These are phyloP conservation scores for Aspergillus brasiliensis DNA, from an alignment of 2,329 filamentous ascomycete genomes.

Conservation along the genomic window DNA sequence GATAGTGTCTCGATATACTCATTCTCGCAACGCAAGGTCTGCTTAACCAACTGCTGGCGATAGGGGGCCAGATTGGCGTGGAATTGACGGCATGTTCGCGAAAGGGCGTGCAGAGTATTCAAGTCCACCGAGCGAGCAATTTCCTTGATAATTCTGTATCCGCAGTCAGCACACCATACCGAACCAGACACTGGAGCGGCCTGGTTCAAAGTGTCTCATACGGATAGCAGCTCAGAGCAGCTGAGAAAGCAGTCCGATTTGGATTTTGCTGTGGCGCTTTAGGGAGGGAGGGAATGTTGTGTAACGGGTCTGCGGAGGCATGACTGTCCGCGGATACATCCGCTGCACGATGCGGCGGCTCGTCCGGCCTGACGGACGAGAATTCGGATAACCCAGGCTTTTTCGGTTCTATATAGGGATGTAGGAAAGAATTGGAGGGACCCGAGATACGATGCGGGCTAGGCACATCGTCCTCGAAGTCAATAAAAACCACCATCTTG, in stretches of 20 bases:
- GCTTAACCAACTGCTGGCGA: slow-evolving; percentile 69
- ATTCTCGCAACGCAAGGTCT: slow-evolving; percentile 78
- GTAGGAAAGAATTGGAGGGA: slow-evolving; percentile 17
- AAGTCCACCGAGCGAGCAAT: slow-evolving; percentile 80
- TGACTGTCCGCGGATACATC: slow-evolving; percentile 15
- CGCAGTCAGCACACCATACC: slow-evolving; percentile 19
- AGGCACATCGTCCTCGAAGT: slow-evolving; percentile 45
- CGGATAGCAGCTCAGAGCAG: slow-evolving; percentile 53
- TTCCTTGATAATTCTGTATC: slow-evolving; percentile 70
- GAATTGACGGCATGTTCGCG: slow-evolving; percentile 78
- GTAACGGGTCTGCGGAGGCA: slow-evolving; percentile 8
- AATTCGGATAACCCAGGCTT: slow-evolving; percentile 27
- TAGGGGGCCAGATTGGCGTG: slow-evolving; percentile 77
- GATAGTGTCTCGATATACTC: slow-evolving; percentile 55
- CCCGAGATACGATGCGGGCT: slow-evolving; percentile 26
- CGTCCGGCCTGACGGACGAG: slow-evolving; percentile 14
- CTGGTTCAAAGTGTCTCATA: slow-evolving; percentile 34
- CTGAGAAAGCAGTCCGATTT: slow-evolving; percentile 43
- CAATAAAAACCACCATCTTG: slow-evolving; percentile 53
- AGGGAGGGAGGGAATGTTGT: neutral
- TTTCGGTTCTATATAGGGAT: slow-evolving; percentile 22
- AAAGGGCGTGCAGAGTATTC: slow-evolving; percentile 81
- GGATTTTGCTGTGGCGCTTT: slow-evolving; percentile 14
- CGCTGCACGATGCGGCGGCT: slow-evolving; percentile 14
- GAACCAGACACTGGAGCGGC: slow-evolving; percentile 14